Conservation (phyloP, 768 basidiomycete species). For the Pleurotus giganteus region DNA sequence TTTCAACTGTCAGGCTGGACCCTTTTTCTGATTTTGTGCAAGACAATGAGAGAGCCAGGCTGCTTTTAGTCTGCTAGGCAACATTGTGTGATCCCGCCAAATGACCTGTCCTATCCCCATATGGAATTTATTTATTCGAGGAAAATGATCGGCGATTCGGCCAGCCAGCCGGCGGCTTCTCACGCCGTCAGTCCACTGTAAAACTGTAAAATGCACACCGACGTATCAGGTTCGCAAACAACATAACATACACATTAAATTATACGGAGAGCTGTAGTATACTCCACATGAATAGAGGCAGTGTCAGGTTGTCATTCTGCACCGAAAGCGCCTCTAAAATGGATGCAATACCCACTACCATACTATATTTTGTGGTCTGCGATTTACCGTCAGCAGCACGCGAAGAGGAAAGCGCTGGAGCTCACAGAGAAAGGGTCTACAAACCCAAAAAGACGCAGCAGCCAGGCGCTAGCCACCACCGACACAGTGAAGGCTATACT, state of each 20-base stretch:
- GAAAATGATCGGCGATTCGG: slow-evolving; percentile 2
- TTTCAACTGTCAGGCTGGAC: background rate
- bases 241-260: background rate
- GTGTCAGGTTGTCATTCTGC: slow-evolving; percentile 96
- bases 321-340: slow-evolving; percentile 88
- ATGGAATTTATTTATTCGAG: slow-evolving; percentile 4
- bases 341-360: slow-evolving; percentile 61
- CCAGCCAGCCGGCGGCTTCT: slow-evolving; percentile 6
- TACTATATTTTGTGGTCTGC: slow-evolving; percentile 66
- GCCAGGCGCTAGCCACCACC: slow-evolving; percentile 65
- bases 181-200: slow-evolving; percentile 6
- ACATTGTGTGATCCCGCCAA: background rate
- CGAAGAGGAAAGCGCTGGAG: slow-evolving; percentile 11
- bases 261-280: slow-evolving; percentile 59
- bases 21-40: background rate
- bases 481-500: slow-evolving; percentile 78
- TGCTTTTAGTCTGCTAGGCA: no score
- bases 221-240: slow-evolving; percentile 2
- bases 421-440: slow-evolving; percentile 78
- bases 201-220: slow-evolving; percentile 3
- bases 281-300: slow-evolving; percentile 97
- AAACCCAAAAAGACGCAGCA: slow-evolving; percentile 67
- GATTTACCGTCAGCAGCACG: slow-evolving; percentile 4
- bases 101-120: background rate
- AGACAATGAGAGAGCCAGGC: background rate